These are phyloP conservation scores for Aciculosporium take DNA, from an alignment of 2,329 filamentous ascomycete species.

Conservation along the genomic window DNA sequence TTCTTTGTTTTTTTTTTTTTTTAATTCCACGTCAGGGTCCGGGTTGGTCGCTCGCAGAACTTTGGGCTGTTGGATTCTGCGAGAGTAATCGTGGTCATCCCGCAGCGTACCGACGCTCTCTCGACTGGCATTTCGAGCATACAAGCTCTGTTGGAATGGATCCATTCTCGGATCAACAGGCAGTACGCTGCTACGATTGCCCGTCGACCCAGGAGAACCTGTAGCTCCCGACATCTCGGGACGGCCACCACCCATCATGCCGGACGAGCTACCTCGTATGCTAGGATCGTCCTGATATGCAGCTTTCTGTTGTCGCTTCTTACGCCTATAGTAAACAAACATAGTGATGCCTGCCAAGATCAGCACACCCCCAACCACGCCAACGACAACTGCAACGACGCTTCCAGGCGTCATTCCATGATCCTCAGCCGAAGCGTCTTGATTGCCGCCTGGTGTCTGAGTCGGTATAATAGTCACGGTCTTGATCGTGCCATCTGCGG, in stretches of 20 bases:
- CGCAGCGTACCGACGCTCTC: constrained; percentile 50
- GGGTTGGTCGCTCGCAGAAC: constrained; percentile 51
- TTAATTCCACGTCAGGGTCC: constrained; percentile 26
- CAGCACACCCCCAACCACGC: constrained; percentile 31
- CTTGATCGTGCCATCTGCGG: constrained; percentile 35
- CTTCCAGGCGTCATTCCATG: constrained; percentile 28
- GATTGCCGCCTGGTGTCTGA: constrained; percentile 9
- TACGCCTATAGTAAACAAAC: constrained; percentile 31
- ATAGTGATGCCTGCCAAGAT: constrained; percentile 21
- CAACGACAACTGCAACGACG: constrained; percentile 38
- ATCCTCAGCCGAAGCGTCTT: constrained; percentile 9
- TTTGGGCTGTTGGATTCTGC: constrained; percentile 39
- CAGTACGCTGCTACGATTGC: constrained; percentile 38
- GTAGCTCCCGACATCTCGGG: constrained; percentile 27
- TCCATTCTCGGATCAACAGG: constrained; percentile 50
- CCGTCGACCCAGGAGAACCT: constrained; percentile 21
- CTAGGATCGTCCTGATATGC: constrained; percentile 30
- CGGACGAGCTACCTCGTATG: constrained; percentile 36
- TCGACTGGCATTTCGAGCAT: constrained; percentile 42
- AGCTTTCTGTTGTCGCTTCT: constrained; percentile 28
- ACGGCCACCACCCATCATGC: constrained; percentile 30
- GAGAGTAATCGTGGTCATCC: constrained; percentile 52
- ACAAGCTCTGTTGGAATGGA: constrained; percentile 43
- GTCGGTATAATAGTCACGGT: constrained; percentile 41
- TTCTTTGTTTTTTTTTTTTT: not conserved